Conservation (phyloP, 1,139 yeast species). For the Taiozyma sp. region DNA sequence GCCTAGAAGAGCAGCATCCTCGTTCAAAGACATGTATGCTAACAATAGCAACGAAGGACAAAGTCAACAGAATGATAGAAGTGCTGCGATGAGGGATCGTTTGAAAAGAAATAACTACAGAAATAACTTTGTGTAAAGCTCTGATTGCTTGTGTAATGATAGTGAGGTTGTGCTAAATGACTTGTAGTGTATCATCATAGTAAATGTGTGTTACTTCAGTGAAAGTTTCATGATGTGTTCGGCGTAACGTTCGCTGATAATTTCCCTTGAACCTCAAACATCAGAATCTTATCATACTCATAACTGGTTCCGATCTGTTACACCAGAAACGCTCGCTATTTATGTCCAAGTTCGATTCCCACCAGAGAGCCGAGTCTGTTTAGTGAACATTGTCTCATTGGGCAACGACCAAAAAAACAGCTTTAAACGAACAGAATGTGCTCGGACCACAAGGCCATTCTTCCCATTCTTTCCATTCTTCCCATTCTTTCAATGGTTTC, state of each 20-base stretch:
- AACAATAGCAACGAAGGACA: not conserved
- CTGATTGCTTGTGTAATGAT: too few relatives aligned
- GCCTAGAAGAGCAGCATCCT: conserved; percentile 4
- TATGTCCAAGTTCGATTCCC: not conserved
- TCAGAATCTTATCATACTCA: not conserved
- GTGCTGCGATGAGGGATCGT: conserved; percentile 19
- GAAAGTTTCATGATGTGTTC: not conserved
- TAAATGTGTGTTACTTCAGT: too few relatives aligned
- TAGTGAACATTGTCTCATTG: not conserved
- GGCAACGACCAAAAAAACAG: not conserved
- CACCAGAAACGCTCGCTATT: not conserved
- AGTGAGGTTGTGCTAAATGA: too few relatives aligned
- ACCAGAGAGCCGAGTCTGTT: not conserved
- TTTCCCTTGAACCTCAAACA: not conserved
- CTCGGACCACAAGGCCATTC: not conserved
- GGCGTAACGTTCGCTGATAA: not conserved
- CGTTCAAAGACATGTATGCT: conserved; percentile 6
- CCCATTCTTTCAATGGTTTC: too few relatives aligned
- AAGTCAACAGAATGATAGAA: conserved; percentile 1
- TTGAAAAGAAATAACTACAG: conserved; percentile 21
- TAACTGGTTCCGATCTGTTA: not conserved
- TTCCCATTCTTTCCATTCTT: too few relatives aligned
- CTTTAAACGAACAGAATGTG: too few relatives aligned
- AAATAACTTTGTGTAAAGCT: conserved; percentile 9
- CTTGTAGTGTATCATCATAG: too few relatives aligned